Conservation (phyloP, 1,139 yeast genomes). For the Hanseniaspora sp. region DNA sequence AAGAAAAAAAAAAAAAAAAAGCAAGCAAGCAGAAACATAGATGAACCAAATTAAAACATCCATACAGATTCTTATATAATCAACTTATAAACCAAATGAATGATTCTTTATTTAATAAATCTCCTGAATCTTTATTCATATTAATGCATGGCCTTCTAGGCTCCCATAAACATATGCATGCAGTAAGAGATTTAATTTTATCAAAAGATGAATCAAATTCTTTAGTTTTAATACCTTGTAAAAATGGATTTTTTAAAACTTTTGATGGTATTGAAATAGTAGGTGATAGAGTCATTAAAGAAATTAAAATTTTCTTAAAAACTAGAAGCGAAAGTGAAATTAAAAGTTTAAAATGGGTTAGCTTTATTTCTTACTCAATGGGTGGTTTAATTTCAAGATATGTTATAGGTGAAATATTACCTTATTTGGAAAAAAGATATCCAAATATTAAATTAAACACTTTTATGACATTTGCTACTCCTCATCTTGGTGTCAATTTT, state of each 20-base stretch:
- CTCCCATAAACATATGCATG: constrained; percentile 57
- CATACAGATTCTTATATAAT: too few species aligned
- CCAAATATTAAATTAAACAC: constrained; percentile 49
- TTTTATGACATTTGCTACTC: constrained; percentile 80
- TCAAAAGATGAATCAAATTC: constrained; percentile 32
- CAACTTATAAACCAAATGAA: too few species aligned
- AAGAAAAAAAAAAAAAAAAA: too few species aligned
- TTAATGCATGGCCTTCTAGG: constrained; percentile 90
- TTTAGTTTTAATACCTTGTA: constrained; percentile 51
- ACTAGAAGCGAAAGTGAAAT: constrained; percentile 34
- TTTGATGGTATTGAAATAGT: constrained; percentile 73
- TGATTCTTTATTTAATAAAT: constrained; percentile 17
- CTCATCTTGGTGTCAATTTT: constrained; percentile 66
- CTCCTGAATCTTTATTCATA: constrained; percentile 54
- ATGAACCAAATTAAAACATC: too few species aligned
- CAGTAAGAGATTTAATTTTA: constrained; percentile 45
- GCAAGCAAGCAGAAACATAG: too few species aligned
- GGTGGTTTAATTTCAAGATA: constrained; percentile 52
- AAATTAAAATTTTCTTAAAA: constrained; percentile 42
- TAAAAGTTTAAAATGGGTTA: constrained; percentile 27
- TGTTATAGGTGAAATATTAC: constrained; percentile 54
- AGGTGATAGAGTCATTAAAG: constrained; percentile 58
- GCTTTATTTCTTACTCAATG: constrained; percentile 43
- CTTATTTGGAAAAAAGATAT: constrained; percentile 38
- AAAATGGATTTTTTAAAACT: constrained; percentile 66